These are phyloP conservation scores for Venturia carpophila DNA, from an alignment of 2,329 filamentous ascomycete genomes.

Conservation along the genomic window DNA sequence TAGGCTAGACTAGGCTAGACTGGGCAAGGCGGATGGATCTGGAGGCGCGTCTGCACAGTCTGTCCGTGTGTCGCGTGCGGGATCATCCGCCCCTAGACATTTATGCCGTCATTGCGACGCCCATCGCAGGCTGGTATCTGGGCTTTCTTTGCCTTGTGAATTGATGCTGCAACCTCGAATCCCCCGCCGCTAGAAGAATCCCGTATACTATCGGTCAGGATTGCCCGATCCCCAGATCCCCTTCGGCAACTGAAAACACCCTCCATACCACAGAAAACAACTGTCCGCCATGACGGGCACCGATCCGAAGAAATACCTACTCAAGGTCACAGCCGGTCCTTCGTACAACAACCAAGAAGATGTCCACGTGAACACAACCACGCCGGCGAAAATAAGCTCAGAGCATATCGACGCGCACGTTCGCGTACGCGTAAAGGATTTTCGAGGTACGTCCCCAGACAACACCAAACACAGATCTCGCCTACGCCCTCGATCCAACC, in stretches of 20 bases:
- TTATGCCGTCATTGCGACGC: slow-evolving; percentile 3
- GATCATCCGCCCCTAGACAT: background rate
- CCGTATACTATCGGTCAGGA: background rate
- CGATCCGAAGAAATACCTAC: slow-evolving; percentile 54
- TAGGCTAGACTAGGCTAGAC: background rate
- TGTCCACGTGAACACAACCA: slow-evolving; percentile 61
- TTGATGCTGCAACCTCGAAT: background rate
- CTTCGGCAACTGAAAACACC: background rate
- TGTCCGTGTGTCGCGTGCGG: background rate
- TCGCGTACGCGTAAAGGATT: slow-evolving; percentile 65
- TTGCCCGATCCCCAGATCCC: background rate
- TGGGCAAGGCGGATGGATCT: background rate
- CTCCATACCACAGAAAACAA: background rate
- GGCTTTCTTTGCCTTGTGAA: background rate
- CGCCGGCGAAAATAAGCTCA: slow-evolving; percentile 55
- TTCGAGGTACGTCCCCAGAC: slow-evolving; percentile 34
- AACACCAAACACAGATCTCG: background rate
- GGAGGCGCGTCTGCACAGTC: background rate
- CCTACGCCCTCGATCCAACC: no score
- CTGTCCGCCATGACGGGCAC: background rate
- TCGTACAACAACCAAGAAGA: slow-evolving; percentile 68
- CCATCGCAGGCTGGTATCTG: background rate
- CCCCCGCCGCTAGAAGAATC: background rate
- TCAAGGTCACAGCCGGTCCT: slow-evolving; percentile 74
- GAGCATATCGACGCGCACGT: slow-evolving; percentile 58